Evolutionary conservation across 768 basidiomycete species (phyloP).

Genomic region (Boletus edulis): DNA sequence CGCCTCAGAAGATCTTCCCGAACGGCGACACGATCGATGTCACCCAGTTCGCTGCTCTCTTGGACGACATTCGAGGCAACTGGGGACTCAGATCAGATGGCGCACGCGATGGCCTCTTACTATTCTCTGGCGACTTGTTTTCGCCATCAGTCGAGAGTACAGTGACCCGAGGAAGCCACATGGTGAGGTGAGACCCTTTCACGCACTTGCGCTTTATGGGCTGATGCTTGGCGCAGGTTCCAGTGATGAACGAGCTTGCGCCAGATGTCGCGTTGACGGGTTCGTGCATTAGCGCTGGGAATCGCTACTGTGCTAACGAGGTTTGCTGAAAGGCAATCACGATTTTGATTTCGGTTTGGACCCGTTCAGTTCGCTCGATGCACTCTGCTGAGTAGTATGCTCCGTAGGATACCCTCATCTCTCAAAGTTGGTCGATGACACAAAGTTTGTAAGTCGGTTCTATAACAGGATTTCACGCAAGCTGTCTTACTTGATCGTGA

Average conservation of each 20-base stretch:
- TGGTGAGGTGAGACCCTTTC: slow-evolving; percentile 47
- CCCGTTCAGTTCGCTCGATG: neutral
- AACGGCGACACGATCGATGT: slow-evolving; percentile 74
- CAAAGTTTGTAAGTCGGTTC: slow-evolving; percentile 59
- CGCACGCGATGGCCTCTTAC: slow-evolving; percentile 64
- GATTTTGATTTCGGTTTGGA: slow-evolving; percentile 83
- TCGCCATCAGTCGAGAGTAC: slow-evolving; percentile 85
- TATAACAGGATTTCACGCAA: neutral
- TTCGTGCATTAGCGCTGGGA: slow-evolving; percentile 33
- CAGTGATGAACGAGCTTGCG: slow-evolving; percentile 78
- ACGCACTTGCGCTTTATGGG: neutral
- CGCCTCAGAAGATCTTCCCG: slow-evolving; percentile 62
- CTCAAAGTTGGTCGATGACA: slow-evolving; percentile 65
- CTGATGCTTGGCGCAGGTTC: slow-evolving; percentile 52
- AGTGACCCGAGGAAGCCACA: slow-evolving; percentile 87
- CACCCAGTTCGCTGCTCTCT: slow-evolving; percentile 75
- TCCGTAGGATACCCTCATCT: slow-evolving; percentile 59
- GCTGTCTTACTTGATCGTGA: slow-evolving; percentile 25
- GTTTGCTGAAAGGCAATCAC: slow-evolving; percentile 65
- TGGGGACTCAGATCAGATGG: slow-evolving; percentile 54
- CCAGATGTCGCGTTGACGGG: slow-evolving; percentile 81
- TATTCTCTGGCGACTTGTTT: slow-evolving; percentile 91
- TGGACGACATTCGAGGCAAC: slow-evolving; percentile 56
- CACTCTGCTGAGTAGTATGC: neutral
- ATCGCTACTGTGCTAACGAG: slow-evolving; percentile 4